These are phyloP conservation scores for Stenocarpella maydis DNA, from an alignment of 2,329 filamentous ascomycete species.

Conservation along the genomic window DNA sequence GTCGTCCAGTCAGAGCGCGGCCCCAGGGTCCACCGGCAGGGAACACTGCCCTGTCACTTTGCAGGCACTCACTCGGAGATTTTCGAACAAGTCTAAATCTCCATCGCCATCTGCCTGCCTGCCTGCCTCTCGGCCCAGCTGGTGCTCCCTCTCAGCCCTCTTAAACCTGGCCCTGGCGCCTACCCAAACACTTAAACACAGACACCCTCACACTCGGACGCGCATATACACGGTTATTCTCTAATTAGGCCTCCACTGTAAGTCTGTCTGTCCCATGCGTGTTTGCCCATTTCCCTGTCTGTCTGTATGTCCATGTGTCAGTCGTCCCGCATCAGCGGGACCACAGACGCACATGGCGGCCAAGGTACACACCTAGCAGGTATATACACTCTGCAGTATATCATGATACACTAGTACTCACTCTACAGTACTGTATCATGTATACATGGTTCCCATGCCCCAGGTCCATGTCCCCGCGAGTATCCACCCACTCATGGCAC, in stretches of 20 bases:
- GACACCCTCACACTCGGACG: not conserved
- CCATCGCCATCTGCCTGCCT: not conserved
- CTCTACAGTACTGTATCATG: not conserved
- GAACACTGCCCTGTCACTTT: not conserved
- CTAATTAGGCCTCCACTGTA: not conserved
- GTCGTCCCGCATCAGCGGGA: not conserved
- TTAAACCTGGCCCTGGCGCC: not conserved
- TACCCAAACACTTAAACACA: slow-evolving; percentile 12
- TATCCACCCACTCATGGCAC: not conserved
- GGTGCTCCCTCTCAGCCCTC: not conserved
- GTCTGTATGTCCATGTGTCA: slow-evolving; percentile 4
- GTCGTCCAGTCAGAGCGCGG: slow-evolving; percentile 12
- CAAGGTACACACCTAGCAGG: no score
- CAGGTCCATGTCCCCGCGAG: not conserved
- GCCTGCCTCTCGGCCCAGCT: no score
- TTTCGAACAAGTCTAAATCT: slow-evolving; percentile 12
- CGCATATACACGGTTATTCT: not conserved
- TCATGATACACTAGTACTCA: not conserved
- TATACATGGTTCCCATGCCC: not conserved
- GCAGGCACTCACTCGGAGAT: slow-evolving; percentile 1
- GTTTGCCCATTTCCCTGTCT: no score
- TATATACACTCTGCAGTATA: not conserved
- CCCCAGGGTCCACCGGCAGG: not conserved
- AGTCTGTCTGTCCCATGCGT: slow-evolving; percentile 3
- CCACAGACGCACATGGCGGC: not conserved